A percentile compares a stretch with the other conserved stretches of the same genome.
Conservation (phyloP, 345 rosid genomes). For the Pistacia vera region DNA sequence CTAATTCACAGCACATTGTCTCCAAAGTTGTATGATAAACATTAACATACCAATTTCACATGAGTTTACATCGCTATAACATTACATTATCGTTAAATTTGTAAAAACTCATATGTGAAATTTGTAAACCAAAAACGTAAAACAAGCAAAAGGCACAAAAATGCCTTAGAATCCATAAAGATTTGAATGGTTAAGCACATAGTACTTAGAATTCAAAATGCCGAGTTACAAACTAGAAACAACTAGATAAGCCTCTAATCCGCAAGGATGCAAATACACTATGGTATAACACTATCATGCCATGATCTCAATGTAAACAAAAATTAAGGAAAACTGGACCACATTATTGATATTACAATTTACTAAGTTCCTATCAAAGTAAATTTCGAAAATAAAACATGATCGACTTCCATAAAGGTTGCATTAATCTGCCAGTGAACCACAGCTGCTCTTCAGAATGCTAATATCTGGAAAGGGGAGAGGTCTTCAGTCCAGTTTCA, state of each 20-base stretch:
- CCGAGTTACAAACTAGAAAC: constrained; percentile 7
- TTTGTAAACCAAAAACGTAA: background rate
- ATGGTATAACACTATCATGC: constrained; percentile 17
- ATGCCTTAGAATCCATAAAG: background rate
- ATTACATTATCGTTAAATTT: too few species aligned
- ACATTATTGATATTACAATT: constrained; percentile 38
- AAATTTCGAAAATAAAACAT: constrained; percentile 13
- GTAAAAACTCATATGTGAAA: too few species aligned
- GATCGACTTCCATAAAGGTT: background rate
- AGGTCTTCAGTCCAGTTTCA: constrained; percentile 63
- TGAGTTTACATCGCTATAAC: background rate
- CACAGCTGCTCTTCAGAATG: background rate
- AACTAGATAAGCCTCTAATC: background rate
- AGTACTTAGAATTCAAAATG: background rate
- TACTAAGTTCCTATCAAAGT: constrained; percentile 27
- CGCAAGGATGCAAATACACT: constrained; percentile 8
- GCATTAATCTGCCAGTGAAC: background rate
- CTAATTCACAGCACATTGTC: too few species aligned
- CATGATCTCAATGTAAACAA: constrained; percentile 16
- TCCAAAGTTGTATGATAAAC: background rate
- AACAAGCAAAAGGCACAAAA: background rate
- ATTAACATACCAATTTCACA: background rate
- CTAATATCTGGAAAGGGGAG: background rate
- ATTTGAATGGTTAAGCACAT: background rate
- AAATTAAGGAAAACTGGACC: constrained; percentile 26